A percentile compares a stretch with the other conserved stretches of the same genome.
Evolutionary conservation across 2,329 filamentous ascomycete species (phyloP).

Genomic region (Fusarium nodosum): DNA sequence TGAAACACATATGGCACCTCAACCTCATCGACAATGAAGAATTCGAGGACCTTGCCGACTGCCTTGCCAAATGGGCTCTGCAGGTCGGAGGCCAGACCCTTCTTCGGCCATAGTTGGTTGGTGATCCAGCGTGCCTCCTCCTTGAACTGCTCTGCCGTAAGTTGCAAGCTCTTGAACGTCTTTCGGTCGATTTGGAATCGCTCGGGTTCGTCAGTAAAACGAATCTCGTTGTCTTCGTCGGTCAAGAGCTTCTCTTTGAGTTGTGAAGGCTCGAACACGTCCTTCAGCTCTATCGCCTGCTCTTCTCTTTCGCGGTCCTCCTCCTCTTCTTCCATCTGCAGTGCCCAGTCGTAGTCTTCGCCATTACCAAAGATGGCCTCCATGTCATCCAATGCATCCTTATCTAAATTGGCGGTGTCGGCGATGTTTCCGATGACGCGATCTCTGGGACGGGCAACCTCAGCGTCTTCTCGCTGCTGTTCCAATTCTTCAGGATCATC

Average conservation of each 20-base stretch:
- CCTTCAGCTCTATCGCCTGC: slow-evolving; percentile 90
- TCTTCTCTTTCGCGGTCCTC: slow-evolving; percentile 84
- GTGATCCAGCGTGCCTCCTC: slow-evolving; percentile 96
- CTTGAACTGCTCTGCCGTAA: slow-evolving; percentile 86
- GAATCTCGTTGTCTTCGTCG: slow-evolving; percentile 93
- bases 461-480: slow-evolving; percentile 84
- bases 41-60: slow-evolving; percentile 91
- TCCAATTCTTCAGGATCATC: slow-evolving; percentile 85
- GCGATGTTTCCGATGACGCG: slow-evolving; percentile 77
- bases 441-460: slow-evolving; percentile 85
- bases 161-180: slow-evolving; percentile 84
- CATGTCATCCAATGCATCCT: slow-evolving; percentile 95
- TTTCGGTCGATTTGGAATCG: slow-evolving; percentile 93
- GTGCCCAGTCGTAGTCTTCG: slow-evolving; percentile 94
- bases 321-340: slow-evolving; percentile 88
- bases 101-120: slow-evolving; percentile 89
- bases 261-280: slow-evolving; percentile 97
- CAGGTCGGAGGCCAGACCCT: slow-evolving; percentile 78
- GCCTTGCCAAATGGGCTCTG: slow-evolving; percentile 87
- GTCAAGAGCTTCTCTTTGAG: slow-evolving; percentile 94
- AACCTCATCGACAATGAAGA: slow-evolving; percentile 93
- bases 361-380: slow-evolving; percentile 95
- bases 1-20: slow-evolving; percentile 99
- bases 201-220: slow-evolving; percentile 90
- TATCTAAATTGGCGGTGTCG: slow-evolving; percentile 87